Base-by-base conservation (phyloP, 2,329 filamentous ascomycete species). In the Clonostachys rosea region DNA sequence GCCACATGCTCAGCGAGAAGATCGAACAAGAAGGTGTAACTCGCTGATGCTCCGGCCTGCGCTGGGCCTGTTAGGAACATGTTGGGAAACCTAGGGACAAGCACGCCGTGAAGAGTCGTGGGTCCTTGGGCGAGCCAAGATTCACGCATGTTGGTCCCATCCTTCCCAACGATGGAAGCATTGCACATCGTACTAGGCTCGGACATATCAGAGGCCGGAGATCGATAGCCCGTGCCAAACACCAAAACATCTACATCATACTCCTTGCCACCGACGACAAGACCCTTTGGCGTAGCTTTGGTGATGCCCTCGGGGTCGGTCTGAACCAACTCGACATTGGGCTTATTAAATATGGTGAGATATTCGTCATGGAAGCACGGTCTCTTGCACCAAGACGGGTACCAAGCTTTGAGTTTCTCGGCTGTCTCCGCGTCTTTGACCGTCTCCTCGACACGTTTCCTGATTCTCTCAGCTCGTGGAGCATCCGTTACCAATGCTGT, bases 381-480 rank as follows among this genome's bases (percentile, higher is more conserved):
- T 34, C 42, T 44, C 59, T 86, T 86, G 66, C 83, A 86, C 73
- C 76, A 83, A 0, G 63, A 62, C 1, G 76, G 72, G 55, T 85
- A 86, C 76, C 78, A 83, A 0, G 79, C 67, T 56, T 81, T 78
- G 8, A 85, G 68, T 3, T 61, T 68, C 30, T 70, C 68, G 0
- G 81, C 81, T 0, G 73, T 78, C 3, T 59, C 60, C 11, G 61
- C 60, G 53, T 84, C 72, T 37, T 72, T 60, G n/a, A 86, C 79
- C 16, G 75, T 59, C 0, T 65, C 54, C n/a, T 75, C 70, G 6
- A 74, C 65, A 4, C 76, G 70, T 4, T 59, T 60, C 2, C 79
- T 71, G 14, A 77, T 58, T 3, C 58, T 50, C 17, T 80, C 70
- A 34, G 67, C 60, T 16, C 65, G 63, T 0, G 63, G 59, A 1